Base-by-base conservation (phyloP, 2,329 filamentous ascomycete genomes). In the Aspergillus fumigatiaffinis region DNA sequence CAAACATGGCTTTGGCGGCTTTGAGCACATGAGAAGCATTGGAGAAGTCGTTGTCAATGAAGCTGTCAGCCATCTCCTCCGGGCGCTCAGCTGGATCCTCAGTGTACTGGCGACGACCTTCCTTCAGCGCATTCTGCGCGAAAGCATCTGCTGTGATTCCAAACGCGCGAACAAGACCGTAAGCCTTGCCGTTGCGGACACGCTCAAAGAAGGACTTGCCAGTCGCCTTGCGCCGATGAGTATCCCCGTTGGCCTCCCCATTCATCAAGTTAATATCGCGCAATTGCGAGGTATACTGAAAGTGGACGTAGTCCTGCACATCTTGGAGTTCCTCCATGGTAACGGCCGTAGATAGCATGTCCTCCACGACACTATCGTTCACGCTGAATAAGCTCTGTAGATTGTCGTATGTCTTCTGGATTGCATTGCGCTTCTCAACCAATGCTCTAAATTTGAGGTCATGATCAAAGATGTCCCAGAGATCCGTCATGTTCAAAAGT, bases 291-390 rank as follows among this genome's bases (percentile, higher is more conserved):
- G 90, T 86, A 67, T 97, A 97, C 68, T 92, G 89, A 75, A 99
- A 99, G 69, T 97, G 92, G 53, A 97, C 80, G 67, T 97, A 97
- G 69, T 99, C 94, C 70, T 97, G 93, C 23, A 99, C 77, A 73
- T 99, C 94, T 71, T 99, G 94, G 20, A 99, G 82, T 71, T 99
- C 94, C 71, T 99, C 94, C 81, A 97, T 92, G 0, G 89, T 93
- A 4, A 85, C 85, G 3, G 92, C 92, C 57, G 86, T 82, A 0
- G 84, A 82, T n/a, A 94, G 83, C 82, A 97, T 87, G 63, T 92
- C 87, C 49, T 93, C 89, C 44, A 97, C 86, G 56, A 91, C 87
- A 1, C 80, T 71, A 68, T 97, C 94, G 25, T 86, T 77, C 21
- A 92, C 80, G 3, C 83, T 82, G 20, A 84, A 77, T 5, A 96